Conservation (phyloP, 352 stramenopile species). For the Globisporangium abappressorium region DNA sequence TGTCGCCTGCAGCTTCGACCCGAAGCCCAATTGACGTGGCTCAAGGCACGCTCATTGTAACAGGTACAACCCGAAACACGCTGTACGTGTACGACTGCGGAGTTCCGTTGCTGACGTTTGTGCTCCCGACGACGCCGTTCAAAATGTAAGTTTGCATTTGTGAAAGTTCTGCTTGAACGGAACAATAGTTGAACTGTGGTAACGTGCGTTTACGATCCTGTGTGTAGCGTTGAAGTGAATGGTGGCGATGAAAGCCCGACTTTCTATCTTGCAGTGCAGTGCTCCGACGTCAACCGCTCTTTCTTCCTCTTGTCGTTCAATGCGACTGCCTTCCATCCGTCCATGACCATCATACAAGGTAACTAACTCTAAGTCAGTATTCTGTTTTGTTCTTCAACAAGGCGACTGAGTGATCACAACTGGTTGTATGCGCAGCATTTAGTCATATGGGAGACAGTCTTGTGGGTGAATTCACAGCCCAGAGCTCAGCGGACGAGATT, state of each 20-base stretch:
- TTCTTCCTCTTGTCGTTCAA: conserved; percentile 55
- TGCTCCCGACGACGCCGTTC: conserved; percentile 33
- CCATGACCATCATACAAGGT: conserved; percentile 48
- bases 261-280: conserved; percentile 35
- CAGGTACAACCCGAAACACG: conserved; percentile 42
- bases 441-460: conserved; percentile 42
- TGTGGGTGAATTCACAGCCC: conserved; percentile 27
- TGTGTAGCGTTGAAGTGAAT: conserved; percentile 23
- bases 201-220: conserved; percentile 5
- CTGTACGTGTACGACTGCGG: conserved; percentile 48
- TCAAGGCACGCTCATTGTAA: conserved; percentile 32
- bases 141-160: conserved; percentile 38
- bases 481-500: conserved; percentile 24
- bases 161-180: background rate
- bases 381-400: background rate
- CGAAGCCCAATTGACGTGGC: conserved; percentile 14
- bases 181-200: background rate
- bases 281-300: conserved; percentile 37
- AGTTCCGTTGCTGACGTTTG: conserved; percentile 39
- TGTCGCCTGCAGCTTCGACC: background rate
- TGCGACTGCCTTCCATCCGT: conserved; percentile 20
- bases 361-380: conserved; percentile 3
- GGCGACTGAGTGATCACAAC: background rate
- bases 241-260: background rate
- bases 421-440: conserved; percentile 30